phyloP scores from a whole-genome alignment of 2,329 filamentous ascomycete genomes.

The Colletotrichum sp. region DNA sequence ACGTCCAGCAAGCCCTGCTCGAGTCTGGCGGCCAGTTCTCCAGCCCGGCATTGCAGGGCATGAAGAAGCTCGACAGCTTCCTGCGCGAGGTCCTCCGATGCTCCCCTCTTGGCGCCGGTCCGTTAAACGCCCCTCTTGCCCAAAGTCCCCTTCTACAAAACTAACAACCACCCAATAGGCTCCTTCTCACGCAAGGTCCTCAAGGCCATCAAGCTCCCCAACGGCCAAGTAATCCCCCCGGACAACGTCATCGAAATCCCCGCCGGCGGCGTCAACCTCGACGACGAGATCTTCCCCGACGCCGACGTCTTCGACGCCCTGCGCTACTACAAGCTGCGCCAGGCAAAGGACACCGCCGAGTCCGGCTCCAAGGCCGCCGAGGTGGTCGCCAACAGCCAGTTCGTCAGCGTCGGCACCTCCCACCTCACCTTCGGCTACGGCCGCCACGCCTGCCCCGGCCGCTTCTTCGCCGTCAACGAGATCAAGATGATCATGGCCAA shows the following conservation, averaged over 20 bases:
- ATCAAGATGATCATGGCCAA: constrained; percentile 24
- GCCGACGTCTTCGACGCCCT: constrained; percentile 52
- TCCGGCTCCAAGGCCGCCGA: constrained; percentile 18
- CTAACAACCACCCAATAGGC: constrained; percentile 24
- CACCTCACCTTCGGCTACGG: constrained; percentile 22
- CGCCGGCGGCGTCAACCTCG: constrained; percentile 36
- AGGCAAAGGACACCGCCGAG: constrained; percentile 23
- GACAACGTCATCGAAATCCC: constrained; percentile 48
- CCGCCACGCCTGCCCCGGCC: constrained; percentile 21
- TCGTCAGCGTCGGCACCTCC: constrained; percentile 38
- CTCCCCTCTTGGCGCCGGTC: constrained; percentile 27
- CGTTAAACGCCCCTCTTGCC: not conserved
- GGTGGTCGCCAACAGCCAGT: constrained; percentile 37
- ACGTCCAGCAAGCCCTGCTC: constrained; percentile 46
- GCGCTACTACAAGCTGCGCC: constrained; percentile 51
- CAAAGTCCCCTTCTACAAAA: not conserved
- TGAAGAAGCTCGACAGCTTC: constrained; percentile 46
- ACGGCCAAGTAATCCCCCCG: constrained; percentile 53
- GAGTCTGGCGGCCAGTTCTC: constrained; percentile 36
- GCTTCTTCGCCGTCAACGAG: constrained; percentile 23
- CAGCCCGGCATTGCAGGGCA: constrained; percentile 37
- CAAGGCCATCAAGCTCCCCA: constrained; percentile 54
- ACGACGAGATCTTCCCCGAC: constrained; percentile 39
- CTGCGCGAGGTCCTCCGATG: constrained; percentile 40
- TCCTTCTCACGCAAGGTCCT: constrained; percentile 57